Evolutionary conservation across 2,329 filamentous ascomycete genomes (phyloP), one percentile per base, ranked within the genome.

Genomic region (Nemania bipapillata): DNA sequence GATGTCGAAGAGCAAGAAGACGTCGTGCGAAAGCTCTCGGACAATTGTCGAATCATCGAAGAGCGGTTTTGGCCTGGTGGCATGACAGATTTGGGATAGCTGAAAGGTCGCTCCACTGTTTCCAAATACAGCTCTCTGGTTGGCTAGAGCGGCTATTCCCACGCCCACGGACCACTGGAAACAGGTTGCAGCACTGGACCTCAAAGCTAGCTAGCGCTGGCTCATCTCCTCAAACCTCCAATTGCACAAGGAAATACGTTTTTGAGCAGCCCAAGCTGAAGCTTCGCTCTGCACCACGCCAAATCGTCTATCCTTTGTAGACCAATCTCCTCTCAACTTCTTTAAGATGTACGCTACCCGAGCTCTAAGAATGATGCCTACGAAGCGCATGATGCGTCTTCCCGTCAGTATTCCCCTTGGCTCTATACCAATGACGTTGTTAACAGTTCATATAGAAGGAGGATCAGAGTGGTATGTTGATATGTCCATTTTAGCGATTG

Each of bases 281-380:
- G 52, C 68, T 68, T 68, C 69, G 61, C 55, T 37, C 42, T 50
- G 56, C 47, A 70, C 42, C 54, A 37, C n/a, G 52, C 45, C 62
- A 42, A 60, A 32, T n/a, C 42, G 12, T 11, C 60, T 26, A 50
- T 45, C 47, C 22, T 50, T 45, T 30, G 30, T 56, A 67, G 42
- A 47, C 52, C 37, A 75, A 70, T 75, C 73, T 74, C 73, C 73
- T 55, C 74, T 73, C 72, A 64, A 73, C 61, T 12, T 35, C 47
- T 17, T 26, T 84, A 86, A 81, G 69, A 92, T 92, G 90, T 87
- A 86, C 80, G 83, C 90, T 79, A 89, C 90, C 78, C 85, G 86
- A 77, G 83, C 86, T 79, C 82, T 93, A 78, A 86, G 87, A 78
- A 90, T 91, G 87, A 87, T 90, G 81, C 87, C 88, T 74, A 89